phyloP scores from a whole-genome alignment of 805 yeast genomes.

The Isabelozyma heimii region DNA sequence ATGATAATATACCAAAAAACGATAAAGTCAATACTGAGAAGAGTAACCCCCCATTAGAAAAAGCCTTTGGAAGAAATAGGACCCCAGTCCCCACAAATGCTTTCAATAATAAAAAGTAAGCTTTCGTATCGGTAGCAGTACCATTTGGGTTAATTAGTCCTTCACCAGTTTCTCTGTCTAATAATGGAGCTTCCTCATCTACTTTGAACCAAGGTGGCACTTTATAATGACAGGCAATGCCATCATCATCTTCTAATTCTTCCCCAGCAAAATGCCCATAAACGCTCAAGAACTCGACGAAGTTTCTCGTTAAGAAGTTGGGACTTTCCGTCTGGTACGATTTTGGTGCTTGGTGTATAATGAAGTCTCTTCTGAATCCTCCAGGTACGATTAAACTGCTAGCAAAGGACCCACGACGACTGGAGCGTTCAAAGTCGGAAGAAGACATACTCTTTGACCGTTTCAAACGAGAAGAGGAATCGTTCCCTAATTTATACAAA shows the following conservation, averaged over 20 bases:
- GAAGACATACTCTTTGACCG: conserved; percentile 23
- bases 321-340: conserved; percentile 18
- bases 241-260: conserved; percentile 65
- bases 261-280: conserved; percentile 91
- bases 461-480: conserved; percentile 7
- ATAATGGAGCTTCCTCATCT: conserved; percentile 39
- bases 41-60: conserved; percentile 67
- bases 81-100: conserved; percentile 80
- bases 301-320: conserved; percentile 64
- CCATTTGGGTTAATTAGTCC: conserved; percentile 41
- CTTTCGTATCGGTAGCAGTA: conserved; percentile 70
- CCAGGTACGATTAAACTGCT: conserved; percentile 75
- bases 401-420: conserved; percentile 61
- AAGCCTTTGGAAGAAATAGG: conserved; percentile 66
- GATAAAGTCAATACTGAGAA: conserved; percentile 53
- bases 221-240: conserved; percentile 49
- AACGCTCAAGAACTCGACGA: conserved; percentile 70
- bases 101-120: conserved; percentile 67
- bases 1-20: conserved; percentile 68
- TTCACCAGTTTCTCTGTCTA: conserved; percentile 8
- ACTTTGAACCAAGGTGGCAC: conserved; percentile 14
- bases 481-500: conserved; percentile 29
- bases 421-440: conserved; percentile 13
- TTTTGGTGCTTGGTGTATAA: conserved; percentile 36
- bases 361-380: conserved; percentile 73